Evolutionary conservation across 768 basidiomycete genomes (phyloP).

Genomic region (Amanita thiersii): DNA sequence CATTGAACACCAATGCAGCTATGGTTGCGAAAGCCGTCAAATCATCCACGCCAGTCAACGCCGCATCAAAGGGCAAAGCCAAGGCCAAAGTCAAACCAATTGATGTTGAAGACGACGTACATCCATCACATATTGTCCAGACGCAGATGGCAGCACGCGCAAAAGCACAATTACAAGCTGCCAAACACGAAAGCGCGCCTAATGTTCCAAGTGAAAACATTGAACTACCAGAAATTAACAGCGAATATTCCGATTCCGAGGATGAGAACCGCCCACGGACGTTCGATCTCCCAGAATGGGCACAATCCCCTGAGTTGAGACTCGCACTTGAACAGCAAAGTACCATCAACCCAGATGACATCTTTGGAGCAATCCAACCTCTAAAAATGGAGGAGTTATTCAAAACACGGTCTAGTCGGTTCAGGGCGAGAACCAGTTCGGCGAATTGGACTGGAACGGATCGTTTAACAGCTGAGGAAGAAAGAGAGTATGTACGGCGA

Average conservation of each 20-base stretch:
- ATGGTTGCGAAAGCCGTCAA: constrained; percentile 29
- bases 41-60: constrained; percentile 13
- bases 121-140: constrained; percentile 55
- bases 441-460: constrained; percentile 98
- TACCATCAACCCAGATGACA: constrained; percentile 81
- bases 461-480: constrained; percentile 74
- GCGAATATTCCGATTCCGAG: constrained; percentile 95
- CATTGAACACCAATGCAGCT: constrained; percentile 19
- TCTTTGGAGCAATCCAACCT: constrained; percentile 85
- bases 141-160: constrained; percentile 66
- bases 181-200: constrained; percentile 32
- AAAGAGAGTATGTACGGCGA: constrained; percentile 76
- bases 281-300: constrained; percentile 81
- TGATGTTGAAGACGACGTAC: constrained; percentile 34
- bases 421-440: constrained; percentile 85
- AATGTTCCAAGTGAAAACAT: constrained; percentile 67
- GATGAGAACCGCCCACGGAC: constrained; percentile 73
- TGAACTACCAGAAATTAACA: constrained; percentile 91
- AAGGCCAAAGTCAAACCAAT: constrained; percentile 28
- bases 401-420: constrained; percentile 64
- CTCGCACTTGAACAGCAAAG: constrained; percentile 77
- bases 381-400: constrained; percentile 94
- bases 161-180: constrained; percentile 59
- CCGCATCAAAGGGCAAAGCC: constrained; percentile 35
- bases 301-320: constrained; percentile 81